Base-by-base conservation (phyloP, 129 eudicot genomes). In the Centella asiatica region DNA sequence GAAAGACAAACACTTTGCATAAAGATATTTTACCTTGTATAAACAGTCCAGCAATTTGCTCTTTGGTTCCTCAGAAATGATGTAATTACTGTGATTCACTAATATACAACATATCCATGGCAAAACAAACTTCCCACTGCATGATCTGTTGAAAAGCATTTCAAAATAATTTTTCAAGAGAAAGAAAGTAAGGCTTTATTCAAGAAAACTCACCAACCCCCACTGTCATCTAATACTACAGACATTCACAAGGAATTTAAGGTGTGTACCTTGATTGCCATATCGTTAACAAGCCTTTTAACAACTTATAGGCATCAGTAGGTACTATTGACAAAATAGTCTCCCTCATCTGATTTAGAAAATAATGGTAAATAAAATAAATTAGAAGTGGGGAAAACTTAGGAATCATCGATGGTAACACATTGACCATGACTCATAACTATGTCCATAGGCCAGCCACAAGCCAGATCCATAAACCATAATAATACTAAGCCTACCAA, bases 101-200 rank as follows among this genome's bases (percentile, higher is more conserved):
- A 92, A 66, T 60, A 86, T 55, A 67, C 89, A 78, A 66, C 72
- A 69, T 34, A 90, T 73, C 97, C 97, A 90, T 23, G 95, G 90
- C 67, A 92, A 84, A 76, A 87, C 69, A 69, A 71, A 70, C 65
- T 74, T 76, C 57, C 76, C 90, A 55, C 64, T 64, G 69, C 61
- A 70, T 52, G 94, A 79, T 74, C 96, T 90, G 84, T 67, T 48
- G 44, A 70, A 67, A 65, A 36, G 8, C 44, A 63, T 47, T 18
- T 6, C 11, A 40, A 46, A 17, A 67, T 71, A 32, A 3, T 8
- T 59, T 44, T 27, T 44, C 24, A 45, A 12, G 8, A 36, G 44
- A 50, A 36, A 62, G 17, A 36, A 31, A 24, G 23, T 25, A 61
- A 19, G 25, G 6, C 36, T 27, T n/a, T 8, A 4, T 4, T 6